Evolutionary conservation across 768 basidiomycete species (phyloP), one percentile per base, ranked within the genome.

Genomic region (Phlebiopsis flavidoalba): DNA sequence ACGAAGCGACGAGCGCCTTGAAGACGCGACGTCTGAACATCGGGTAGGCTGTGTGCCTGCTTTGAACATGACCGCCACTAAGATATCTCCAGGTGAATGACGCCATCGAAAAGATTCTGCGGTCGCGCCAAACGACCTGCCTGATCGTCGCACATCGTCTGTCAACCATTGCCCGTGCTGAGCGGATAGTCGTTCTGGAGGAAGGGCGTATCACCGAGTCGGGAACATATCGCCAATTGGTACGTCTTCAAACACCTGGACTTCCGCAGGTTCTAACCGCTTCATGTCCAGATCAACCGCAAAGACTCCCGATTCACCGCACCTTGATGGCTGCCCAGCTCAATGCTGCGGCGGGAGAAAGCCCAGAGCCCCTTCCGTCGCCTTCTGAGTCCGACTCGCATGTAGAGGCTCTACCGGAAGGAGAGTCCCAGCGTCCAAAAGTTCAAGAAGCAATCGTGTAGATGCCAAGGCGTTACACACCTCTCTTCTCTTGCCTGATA

Each of bases 321-420:
- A 76, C 79, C 8, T 80, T 97, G 51, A 95, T 97, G 93, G 91
- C 92, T 22, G 92, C 93, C 3, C 95, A 97, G 69, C 76, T 96
- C 49, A 83, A 76, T 60, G 82, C 89, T 5, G 77, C 75, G 0
- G 65, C 64, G 1, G 65, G 65, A 19, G 70, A 68, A 22, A 51
- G 49, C 37, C 46, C 47, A 37, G 22, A 35, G 6, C 54, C 52
- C 21, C 58, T 36, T 14, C 47, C 49, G 22, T 21, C 37, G 10
- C 37, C 61, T 10, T 40, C 6, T 36, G 33, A 8, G 43, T n/a
- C 51, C 22, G 19, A 49, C 11, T 17, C 26, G 5, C 43, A 53
- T 8, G 21, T 11, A 12, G 14, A 49, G 5, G 33, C 11, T 31
- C 24, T 43, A 15, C 53, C 46, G 3, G 10, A 17, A 35, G 60